These are phyloP conservation scores for Trametes versicolor DNA, from an alignment of 1,284 basidiomycete species.

Conservation along the genomic window DNA sequence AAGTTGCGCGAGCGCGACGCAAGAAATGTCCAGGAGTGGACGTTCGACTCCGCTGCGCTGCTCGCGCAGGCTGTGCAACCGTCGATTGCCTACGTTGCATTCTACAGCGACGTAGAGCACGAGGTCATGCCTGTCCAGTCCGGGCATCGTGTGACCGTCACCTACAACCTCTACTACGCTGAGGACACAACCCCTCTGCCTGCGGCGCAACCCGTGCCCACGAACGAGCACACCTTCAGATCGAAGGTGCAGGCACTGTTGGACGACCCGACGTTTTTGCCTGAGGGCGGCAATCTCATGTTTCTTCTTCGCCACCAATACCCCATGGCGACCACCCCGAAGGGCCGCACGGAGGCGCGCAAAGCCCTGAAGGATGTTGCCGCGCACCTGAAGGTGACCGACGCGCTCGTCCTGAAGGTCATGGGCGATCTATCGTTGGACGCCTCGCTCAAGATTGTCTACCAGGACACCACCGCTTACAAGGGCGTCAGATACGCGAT, in stretches of 20 bases:
- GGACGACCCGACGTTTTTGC: slow-evolving; percentile 39
- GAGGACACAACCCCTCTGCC: neutral
- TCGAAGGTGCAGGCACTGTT: slow-evolving; percentile 37
- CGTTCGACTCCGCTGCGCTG: slow-evolving; percentile 45
- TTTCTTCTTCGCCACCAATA: slow-evolving; percentile 51
- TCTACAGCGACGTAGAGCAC: slow-evolving; percentile 58
- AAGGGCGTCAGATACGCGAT: neutral
- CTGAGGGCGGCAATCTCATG: slow-evolving; percentile 47
- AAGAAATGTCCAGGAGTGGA: slow-evolving; percentile 22
- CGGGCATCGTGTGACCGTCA: slow-evolving; percentile 53
- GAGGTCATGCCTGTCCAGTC: slow-evolving; percentile 52
- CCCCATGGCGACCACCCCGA: slow-evolving; percentile 18
- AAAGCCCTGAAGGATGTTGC: slow-evolving; percentile 15
- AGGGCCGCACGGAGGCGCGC: neutral
- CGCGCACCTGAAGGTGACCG: slow-evolving; percentile 40
- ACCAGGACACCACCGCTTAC: slow-evolving; percentile 1
- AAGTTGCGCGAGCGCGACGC: slow-evolving; percentile 44
- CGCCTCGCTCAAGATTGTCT: slow-evolving; percentile 27
- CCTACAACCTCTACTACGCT: slow-evolving; percentile 50
- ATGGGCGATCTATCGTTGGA: slow-evolving; percentile 21
- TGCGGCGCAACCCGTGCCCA: neutral
- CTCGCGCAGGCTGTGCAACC: slow-evolving; percentile 25
- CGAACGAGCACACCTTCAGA: slow-evolving; percentile 21
- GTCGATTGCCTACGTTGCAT: slow-evolving; percentile 48
- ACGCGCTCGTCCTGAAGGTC: slow-evolving; percentile 25